Evolutionary conservation across 2,329 filamentous ascomycete species (phyloP), one percentile per base, ranked within the genome.

Genomic region (Myriosclerotinia scirpicola): DNA sequence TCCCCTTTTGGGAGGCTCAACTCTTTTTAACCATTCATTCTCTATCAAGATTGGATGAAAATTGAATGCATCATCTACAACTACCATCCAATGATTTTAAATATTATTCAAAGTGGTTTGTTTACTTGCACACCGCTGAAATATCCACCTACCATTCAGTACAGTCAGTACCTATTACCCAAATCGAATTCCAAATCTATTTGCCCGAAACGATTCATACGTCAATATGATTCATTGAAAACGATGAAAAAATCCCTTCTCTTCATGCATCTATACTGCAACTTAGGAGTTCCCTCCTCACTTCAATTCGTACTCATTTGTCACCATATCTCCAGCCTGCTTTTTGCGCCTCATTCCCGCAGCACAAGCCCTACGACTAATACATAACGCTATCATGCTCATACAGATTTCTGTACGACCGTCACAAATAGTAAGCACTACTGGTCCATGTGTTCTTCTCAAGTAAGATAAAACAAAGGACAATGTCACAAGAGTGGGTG

Each of bases 341-440:
- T 17, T 42, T 8, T 38, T 65, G 26, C 40, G 54, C 46, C 64
- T 60, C 64, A 34, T 34, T 53, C 36, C 64, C 30, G 54, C 64
- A 65, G 64, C 64, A 65, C 54, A 65, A 65, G 64, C 46, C 46
- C 36, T 42, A 65, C 38, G 36, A 54, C 26, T 34, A 42, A 42
- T 11, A 54, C 60, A 30, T 44, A 44, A 59, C 40, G 56, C 42
- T n/a, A n/a, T 36, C 20, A 11, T 22, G n/a, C 34, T 42, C 48
- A 20, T 53, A 54, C 20, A 20, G 56, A 36, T 36, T 44, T n/a
- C 22, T 50, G 44, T 61, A 50, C 44, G 52, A 8, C 14, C 14
- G 12, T 64, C 52, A 46, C 54, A 26, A 48, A 59, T 52, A 61
- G 34, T 59, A 59, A 65, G 63, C 63, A 52, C 54, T 65, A 59